A percentile compares a stretch with the other conserved stretches of the same genome.
Evolutionary conservation across 257 asterid genomes (phyloP).

Genomic region (Jacaranda copaia): DNA sequence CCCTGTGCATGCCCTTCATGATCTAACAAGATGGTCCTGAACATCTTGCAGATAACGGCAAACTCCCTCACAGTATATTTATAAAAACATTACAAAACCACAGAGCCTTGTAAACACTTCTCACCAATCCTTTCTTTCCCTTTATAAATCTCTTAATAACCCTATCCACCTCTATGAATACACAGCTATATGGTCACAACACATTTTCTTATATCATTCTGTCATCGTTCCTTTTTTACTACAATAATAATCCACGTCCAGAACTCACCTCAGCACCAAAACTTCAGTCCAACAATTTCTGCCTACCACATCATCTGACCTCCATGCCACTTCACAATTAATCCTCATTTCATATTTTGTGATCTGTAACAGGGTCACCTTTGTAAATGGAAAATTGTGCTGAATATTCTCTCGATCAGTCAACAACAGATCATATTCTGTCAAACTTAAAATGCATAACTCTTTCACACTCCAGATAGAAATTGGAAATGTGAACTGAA

Average conservation of each 20-base stretch:
- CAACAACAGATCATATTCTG: neutral
- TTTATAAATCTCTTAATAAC: neutral
- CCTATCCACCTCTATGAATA: neutral
- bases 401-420: neutral
- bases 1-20: neutral
- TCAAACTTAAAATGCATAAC: neutral
- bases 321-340: neutral
- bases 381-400: neutral
- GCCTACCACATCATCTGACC: neutral
- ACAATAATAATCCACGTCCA: too few relatives aligned
- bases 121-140: neutral
- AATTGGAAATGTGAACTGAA: too few relatives aligned
- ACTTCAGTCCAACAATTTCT: slow-evolving; percentile 1
- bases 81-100: neutral
- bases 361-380: neutral
- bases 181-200: neutral
- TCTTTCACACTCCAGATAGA: neutral
- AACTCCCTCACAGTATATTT: slow-evolving; percentile 10
- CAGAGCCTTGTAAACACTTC: neutral
- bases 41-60: neutral
- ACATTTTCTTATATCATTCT: too few relatives aligned
- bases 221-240: too few relatives aligned
- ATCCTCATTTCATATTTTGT: neutral
- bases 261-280: neutral
- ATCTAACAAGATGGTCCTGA: neutral